Evolutionary conservation across 1,284 basidiomycete species (phyloP), one percentile per base, ranked within the genome.

Genomic region (Athelia sp.): DNA sequence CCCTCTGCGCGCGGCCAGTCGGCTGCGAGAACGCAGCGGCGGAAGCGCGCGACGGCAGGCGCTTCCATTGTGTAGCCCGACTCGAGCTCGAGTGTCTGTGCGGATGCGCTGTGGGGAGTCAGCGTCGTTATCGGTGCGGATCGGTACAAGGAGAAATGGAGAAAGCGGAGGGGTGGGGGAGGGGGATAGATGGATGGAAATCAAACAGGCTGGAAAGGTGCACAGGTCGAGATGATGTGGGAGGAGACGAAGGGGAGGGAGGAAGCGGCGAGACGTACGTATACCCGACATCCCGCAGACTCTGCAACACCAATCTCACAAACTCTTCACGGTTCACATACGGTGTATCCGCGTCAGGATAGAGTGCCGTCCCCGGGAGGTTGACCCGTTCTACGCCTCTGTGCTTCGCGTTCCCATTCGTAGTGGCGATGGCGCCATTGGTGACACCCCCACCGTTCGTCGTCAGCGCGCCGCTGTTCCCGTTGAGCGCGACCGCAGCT

Each of bases 241-340:
- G 26, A 6, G 26, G 13, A 29, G 13, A 13, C 26, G 6, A 29
- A 4, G 26, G 6, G 13, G 13, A 6, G 26, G 13, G 13, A 29
- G 26, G 13, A 13, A 4, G 26, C 26, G 13, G 13, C 4, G 26
- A 4, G 26, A 29, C 94, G 70, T 63, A 96, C 90, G 80, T 76
- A 64, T 97, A 98, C 4, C 97, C 96, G 47, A 97, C 87, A 68
- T 99, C 96, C 56, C 87, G 76, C 56, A 99, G 69, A 52, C 87
- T 90, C 67, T 99, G 97, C 54, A 98, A 77, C 42, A 95, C 84
- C 44, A 99, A 72, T 58, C 96, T 78, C 46, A 98, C 85, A 58
- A 94, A 89, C 70, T 99, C 95, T 66, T 95, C 88, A 56, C 93
- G 78, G 69, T 94, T 84, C 50, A 97, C 75, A 54, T 74, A 73